Evolutionary conservation across 2,329 filamentous ascomycete species (phyloP).

Genomic region (Sarocladiaceae sp.): DNA sequence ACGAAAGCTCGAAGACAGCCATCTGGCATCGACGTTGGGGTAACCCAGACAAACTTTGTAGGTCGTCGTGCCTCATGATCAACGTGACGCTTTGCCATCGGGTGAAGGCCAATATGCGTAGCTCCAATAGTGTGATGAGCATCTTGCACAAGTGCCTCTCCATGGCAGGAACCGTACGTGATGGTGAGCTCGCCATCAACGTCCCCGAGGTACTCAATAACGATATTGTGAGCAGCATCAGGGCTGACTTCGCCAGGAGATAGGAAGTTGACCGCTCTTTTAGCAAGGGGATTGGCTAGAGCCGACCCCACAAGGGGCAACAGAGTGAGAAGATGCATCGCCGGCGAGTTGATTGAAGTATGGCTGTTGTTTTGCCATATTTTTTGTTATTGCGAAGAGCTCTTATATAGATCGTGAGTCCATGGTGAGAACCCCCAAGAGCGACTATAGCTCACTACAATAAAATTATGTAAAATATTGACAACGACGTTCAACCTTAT

Average conservation of each 20-base stretch:
- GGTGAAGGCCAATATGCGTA: constrained; percentile 17
- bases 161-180: constrained; percentile 15
- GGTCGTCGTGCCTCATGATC: constrained; percentile 14
- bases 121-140: constrained; percentile 15
- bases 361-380: no score
- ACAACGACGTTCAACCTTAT: no score
- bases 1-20: constrained; percentile 18
- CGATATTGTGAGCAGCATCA: constrained; percentile 16
- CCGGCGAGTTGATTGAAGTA: constrained; percentile 7
- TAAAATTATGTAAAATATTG: no score
- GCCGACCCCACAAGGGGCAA: constrained; percentile 9
- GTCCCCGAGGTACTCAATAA: constrained; percentile 15
- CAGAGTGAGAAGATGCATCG: constrained; percentile 1
- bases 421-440: no score
- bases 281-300: not conserved
- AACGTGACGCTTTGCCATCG: constrained; percentile 15
- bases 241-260: constrained; percentile 11
- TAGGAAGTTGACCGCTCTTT: constrained; percentile 9
- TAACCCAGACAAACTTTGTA: constrained; percentile 18
- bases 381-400: no score
- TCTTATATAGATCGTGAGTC: no score
- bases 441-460: no score
- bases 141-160: not conserved
- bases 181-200: constrained; percentile 16
- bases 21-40: not conserved